phyloP scores from a whole-genome alignment of 2,329 filamentous ascomycete genomes.

The Clonostachys rhizophaga region DNA sequence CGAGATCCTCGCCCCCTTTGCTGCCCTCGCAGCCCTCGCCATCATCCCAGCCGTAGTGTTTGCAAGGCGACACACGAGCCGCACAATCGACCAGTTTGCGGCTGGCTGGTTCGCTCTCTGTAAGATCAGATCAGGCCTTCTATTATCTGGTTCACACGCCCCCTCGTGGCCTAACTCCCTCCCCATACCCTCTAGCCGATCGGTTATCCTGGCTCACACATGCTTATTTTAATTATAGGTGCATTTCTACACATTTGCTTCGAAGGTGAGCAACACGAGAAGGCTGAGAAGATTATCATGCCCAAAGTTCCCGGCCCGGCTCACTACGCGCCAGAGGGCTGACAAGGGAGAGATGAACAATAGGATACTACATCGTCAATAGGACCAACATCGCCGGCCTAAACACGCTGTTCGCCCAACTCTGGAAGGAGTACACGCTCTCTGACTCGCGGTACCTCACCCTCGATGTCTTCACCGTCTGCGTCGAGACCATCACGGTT shows the following conservation, averaged over 20 bases:
- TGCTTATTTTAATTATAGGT: slow-evolving; percentile 27
- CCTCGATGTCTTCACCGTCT: slow-evolving; percentile 78
- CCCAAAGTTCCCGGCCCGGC: too few species aligned
- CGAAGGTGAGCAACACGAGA: slow-evolving; percentile 50
- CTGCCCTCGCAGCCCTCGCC: slow-evolving; percentile 24
- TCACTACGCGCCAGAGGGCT: neutral
- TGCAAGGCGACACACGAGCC: slow-evolving; percentile 9
- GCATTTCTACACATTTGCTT: slow-evolving; percentile 75
- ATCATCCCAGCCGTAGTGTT: slow-evolving; percentile 21
- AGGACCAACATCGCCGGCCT: slow-evolving; percentile 60
- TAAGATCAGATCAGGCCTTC: slow-evolving; percentile 20
- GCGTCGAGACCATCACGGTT: slow-evolving; percentile 77
- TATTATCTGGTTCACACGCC: neutral
- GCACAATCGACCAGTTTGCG: slow-evolving; percentile 30
- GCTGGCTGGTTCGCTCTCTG: slow-evolving; percentile 52
- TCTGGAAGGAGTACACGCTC: slow-evolving; percentile 90
- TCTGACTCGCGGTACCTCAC: slow-evolving; percentile 86
- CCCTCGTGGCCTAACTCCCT: neutral
- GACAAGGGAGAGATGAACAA: neutral
- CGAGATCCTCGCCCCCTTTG: slow-evolving; percentile 28
- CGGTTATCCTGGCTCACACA: neutral
- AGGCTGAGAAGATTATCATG: neutral
- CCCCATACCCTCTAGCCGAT: too few species aligned
- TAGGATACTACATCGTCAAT: slow-evolving; percentile 72
- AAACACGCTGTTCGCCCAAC: slow-evolving; percentile 72